Conservation (phyloP, 805 yeast species). For the Saccharomycodes ludwigii region DNA sequence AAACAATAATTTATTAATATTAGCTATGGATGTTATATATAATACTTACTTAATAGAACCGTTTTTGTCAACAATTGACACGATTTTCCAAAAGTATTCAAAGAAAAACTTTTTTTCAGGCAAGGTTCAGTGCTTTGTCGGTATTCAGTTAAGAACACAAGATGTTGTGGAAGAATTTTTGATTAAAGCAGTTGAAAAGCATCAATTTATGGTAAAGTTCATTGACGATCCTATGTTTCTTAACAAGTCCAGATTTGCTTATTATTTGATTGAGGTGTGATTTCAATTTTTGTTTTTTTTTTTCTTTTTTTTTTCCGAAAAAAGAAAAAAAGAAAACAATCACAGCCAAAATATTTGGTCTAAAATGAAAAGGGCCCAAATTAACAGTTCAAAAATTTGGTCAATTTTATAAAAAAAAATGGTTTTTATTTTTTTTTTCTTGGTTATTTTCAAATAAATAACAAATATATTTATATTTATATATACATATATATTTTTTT, state of each 20-base stretch:
- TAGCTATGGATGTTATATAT: slow-evolving; percentile 26
- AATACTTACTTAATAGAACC: slow-evolving; percentile 23
- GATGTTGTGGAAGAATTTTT: slow-evolving; percentile 18
- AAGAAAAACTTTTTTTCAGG: too few relatives aligned
- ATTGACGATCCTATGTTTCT: too few relatives aligned
- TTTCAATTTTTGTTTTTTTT: background rate
- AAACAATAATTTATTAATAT: slow-evolving; percentile 9
- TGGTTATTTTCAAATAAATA: background rate
- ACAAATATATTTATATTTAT: slow-evolving; percentile 1
- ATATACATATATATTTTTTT: background rate
- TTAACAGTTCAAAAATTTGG: too few relatives aligned
- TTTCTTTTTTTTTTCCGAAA: background rate
- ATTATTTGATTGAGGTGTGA: too few relatives aligned
- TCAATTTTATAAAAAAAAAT: too few relatives aligned
- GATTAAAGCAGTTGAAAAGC: slow-evolving; percentile 15
- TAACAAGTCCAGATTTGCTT: too few relatives aligned
- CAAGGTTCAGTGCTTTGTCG: slow-evolving; percentile 13
- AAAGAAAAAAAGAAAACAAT: slow-evolving; percentile 1
- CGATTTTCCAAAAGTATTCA: background rate
- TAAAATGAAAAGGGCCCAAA: too few relatives aligned
- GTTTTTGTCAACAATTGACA: slow-evolving; percentile 14
- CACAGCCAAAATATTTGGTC: too few relatives aligned
- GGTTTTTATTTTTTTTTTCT: too few relatives aligned
- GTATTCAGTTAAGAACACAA: slow-evolving; percentile 22
- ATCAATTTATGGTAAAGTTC: slow-evolving; percentile 12